Conservation (phyloP, 768 basidiomycete genomes). For the Mycena metata region DNA sequence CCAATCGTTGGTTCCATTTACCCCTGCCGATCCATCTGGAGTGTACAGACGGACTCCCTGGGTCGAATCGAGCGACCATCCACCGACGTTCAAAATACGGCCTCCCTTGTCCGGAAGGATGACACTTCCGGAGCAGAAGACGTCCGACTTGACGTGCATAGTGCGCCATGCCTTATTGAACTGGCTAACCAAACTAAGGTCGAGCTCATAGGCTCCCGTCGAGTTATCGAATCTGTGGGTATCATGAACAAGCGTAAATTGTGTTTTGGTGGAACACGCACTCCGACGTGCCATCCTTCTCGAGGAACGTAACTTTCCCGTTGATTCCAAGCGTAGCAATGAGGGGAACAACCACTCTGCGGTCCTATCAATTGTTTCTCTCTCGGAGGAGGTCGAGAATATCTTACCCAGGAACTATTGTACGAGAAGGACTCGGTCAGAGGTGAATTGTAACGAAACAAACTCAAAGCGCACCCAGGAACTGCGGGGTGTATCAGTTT, state of each 20-base stretch:
- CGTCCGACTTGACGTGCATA: constrained; percentile 84
- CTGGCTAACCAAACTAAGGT: constrained; percentile 66
- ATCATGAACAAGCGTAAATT: neutral
- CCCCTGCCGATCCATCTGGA: constrained; percentile 75
- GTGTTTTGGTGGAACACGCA: constrained; percentile 39
- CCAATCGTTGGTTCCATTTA: constrained; percentile 85
- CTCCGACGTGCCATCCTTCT: constrained; percentile 76
- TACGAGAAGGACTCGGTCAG: neutral
- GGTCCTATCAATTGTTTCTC: neutral
- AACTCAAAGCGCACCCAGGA: constrained; percentile 56
- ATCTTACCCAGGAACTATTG: constrained; percentile 27
- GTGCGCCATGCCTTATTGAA: constrained; percentile 72
- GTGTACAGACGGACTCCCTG: constrained; percentile 81
- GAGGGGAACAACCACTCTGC: constrained; percentile 78
- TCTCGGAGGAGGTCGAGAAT: neutral
- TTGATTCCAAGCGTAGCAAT: constrained; percentile 84
- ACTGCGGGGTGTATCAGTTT: constrained; percentile 47
- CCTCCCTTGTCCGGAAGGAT: constrained; percentile 82
- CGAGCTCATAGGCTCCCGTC: constrained; percentile 86
- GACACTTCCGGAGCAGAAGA: constrained; percentile 83
- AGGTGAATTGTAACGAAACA: constrained; percentile 3
- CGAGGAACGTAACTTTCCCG: constrained; percentile 85
- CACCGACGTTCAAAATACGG: constrained; percentile 75
- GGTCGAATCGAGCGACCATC: constrained; percentile 80
- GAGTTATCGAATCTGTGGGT: constrained; percentile 64